phyloP scores from a whole-genome alignment of 2,329 filamentous ascomycete species.

The Ophiostoma australiae region DNA sequence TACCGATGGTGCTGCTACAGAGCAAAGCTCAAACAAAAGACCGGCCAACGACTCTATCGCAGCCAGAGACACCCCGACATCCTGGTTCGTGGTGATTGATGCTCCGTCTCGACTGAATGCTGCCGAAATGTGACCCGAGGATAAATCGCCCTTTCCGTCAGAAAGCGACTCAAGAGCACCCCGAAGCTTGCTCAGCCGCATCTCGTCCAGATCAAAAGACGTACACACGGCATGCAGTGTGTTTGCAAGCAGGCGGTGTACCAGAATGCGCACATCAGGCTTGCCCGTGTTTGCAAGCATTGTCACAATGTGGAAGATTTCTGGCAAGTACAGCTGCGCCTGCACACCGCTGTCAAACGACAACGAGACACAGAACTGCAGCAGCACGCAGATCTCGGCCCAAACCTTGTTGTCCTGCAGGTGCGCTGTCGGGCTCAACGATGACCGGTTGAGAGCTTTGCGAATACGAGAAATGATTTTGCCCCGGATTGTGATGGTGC shows the following conservation, averaged over 20 bases:
- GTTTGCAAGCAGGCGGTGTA: slow-evolving; percentile 62
- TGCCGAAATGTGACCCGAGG: slow-evolving; percentile 45
- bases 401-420: slow-evolving; percentile 64
- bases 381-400: slow-evolving; percentile 62
- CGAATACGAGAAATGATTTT: slow-evolving; percentile 61
- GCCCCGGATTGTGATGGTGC: slow-evolving; percentile 60
- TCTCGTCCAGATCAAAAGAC: slow-evolving; percentile 59
- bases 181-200: slow-evolving; percentile 51
- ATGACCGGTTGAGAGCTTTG: slow-evolving; percentile 63
- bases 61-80: slow-evolving; percentile 47
- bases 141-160: slow-evolving; percentile 55
- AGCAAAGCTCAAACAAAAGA: slow-evolving; percentile 59
- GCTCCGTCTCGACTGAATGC: slow-evolving; percentile 47
- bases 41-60: slow-evolving; percentile 59
- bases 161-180: slow-evolving; percentile 54
- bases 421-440: slow-evolving; percentile 59
- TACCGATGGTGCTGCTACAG: slow-evolving; percentile 57
- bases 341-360: slow-evolving; percentile 65
- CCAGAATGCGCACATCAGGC: slow-evolving; percentile 51
- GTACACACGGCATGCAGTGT: slow-evolving; percentile 64
- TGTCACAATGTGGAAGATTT: slow-evolving; percentile 65
- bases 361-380: slow-evolving; percentile 61
- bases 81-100: slow-evolving; percentile 51
- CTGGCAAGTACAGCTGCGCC: slow-evolving; percentile 62
- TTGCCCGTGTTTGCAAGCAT: slow-evolving; percentile 64